Conservation (phyloP, 2,329 filamentous ascomycete genomes). For the Lecanicillium sp. region DNA sequence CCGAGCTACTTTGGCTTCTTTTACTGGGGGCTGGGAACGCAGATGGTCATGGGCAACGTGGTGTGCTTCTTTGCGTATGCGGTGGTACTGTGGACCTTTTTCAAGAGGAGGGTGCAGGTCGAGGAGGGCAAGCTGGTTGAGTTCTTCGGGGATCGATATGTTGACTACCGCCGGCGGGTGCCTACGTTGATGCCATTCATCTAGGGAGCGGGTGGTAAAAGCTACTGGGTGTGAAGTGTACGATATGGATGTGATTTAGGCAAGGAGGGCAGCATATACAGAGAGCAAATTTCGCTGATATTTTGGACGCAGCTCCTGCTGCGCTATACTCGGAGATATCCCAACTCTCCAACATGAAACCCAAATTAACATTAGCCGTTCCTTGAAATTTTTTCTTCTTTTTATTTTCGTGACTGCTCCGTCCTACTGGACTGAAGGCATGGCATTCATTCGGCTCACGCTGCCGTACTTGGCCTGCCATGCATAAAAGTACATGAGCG, state of each 20-base stretch:
- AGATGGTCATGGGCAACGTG: constrained; percentile 79
- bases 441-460: constrained; percentile 42
- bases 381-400: too few relatives aligned
- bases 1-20: constrained; percentile 98
- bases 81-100: constrained; percentile 78
- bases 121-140: constrained; percentile 72
- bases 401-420: too few relatives aligned
- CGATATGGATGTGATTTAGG: not conserved
- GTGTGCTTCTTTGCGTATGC: constrained; percentile 70
- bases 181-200: constrained; percentile 72
- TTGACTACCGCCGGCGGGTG: constrained; percentile 62
- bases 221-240: too few relatives aligned
- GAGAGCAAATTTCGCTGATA: too few relatives aligned
- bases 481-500: constrained; percentile 91
- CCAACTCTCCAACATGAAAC: too few relatives aligned
- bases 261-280: too few relatives aligned
- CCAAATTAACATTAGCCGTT: too few relatives aligned
- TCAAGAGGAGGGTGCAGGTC: constrained; percentile 61
- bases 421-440: too few relatives aligned
- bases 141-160: constrained; percentile 83
- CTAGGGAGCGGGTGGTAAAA: too few relatives aligned
- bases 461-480: constrained; percentile 98
- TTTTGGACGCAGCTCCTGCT: too few relatives aligned
- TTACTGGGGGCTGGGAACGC: constrained; percentile 95
- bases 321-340: too few relatives aligned